These are phyloP conservation scores for Piromyces sp. DNA, from an alignment of 192 early-diverging fungal genomes.

Conservation along the genomic window DNA sequence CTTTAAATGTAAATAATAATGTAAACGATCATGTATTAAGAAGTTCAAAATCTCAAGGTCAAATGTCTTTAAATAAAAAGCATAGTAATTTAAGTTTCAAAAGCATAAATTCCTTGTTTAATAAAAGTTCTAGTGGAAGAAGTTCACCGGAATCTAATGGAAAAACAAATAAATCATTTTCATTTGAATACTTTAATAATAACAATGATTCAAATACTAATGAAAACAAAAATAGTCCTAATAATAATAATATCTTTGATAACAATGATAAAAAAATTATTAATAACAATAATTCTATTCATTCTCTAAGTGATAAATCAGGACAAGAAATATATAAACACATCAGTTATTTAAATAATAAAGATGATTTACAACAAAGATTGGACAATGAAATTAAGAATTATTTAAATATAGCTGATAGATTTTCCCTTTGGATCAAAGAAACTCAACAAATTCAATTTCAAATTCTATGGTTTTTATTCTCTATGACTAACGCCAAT, in stretches of 20 bases:
- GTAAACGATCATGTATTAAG: not conserved
- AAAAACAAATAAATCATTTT: not conserved
- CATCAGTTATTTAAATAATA: not conserved
- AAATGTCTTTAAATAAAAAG: not conserved
- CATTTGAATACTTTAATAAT: not conserved
- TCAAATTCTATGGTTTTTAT: not conserved
- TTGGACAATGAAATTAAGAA: not conserved
- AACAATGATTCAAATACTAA: not conserved
- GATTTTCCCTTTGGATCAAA: not conserved
- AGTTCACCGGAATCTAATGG: not conserved
- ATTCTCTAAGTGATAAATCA: not conserved
- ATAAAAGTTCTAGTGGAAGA: not conserved
- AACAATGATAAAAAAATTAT: not conserved
- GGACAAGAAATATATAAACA: not conserved
- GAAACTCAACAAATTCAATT: not conserved
- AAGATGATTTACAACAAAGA: not conserved
- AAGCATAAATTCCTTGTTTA: not conserved
- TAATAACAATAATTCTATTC: not conserved
- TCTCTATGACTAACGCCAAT: not conserved
- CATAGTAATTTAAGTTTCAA: not conserved
- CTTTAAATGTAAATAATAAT: not conserved
- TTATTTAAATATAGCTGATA: not conserved
- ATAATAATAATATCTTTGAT: not conserved
- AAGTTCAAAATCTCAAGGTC: not conserved
- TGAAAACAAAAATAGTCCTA: not conserved